Evolutionary conservation across 2,329 filamentous ascomycete genomes (phyloP), one percentile per base, ranked within the genome.

Genomic region (Aspergillus caelatus): DNA sequence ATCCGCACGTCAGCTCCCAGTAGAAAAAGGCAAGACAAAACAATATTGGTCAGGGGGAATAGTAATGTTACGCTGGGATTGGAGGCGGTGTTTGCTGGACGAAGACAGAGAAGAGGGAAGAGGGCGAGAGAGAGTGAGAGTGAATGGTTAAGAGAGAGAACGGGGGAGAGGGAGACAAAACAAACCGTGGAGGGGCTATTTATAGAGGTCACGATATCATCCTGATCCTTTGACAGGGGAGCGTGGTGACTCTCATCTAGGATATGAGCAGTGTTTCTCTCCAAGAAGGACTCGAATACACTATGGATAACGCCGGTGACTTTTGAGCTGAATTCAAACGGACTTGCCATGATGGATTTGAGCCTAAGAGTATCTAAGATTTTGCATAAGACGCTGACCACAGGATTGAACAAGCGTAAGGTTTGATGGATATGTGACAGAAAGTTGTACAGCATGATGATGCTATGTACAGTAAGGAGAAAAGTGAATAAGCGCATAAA

Each of bases 191-290:
- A 23, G 23, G 21, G 12, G 21, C 45, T 26, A 19, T 26, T 19
- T 9, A 14, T 16, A 41, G 39, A 41, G 46, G 12, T 16, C 23
- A 28, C 26, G 11, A 50, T 30, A 19, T 50, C 14, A 19, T 50
- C 14, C 26, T 50, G 26, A 14, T 34, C 48, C 28, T 52, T 19
- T 32, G n/a, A 16, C n/a, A 16, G 21, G 36, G 39, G 43, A 30
- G 70, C 71, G 61, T 75, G 74, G 8, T 63, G 55, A 36, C 68
- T 70, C 7, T 70, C 67, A 11, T 65, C 62, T 11, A 70, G 63
- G 23, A 58, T 46, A 14, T 62, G 56, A 23, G 28, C 48, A 26
- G 66, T 56, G 4, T 55, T 55, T 23, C 26, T 48, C 4, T 65
- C 61, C 41, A 64, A 57, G n/a, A 69, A 45, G 12, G 58, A 45